These are phyloP conservation scores for Trametes elegans DNA, from an alignment of 768 basidiomycete species.

Conservation along the genomic window DNA sequence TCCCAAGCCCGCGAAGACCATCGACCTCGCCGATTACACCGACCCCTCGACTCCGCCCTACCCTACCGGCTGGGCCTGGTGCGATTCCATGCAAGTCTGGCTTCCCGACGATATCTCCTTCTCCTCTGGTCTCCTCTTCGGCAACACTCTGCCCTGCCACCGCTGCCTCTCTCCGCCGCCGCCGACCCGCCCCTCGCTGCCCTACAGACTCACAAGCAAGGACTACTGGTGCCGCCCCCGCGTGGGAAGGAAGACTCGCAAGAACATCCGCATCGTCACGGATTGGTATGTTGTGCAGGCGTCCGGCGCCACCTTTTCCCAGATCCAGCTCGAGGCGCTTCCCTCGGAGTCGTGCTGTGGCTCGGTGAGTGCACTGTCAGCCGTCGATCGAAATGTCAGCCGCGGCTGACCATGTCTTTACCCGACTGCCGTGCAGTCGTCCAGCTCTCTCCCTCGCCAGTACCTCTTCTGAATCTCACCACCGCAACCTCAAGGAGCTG, in stretches of 20 bases:
- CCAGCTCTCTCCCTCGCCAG: not conserved
- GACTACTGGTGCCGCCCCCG: not conserved
- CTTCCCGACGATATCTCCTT: conserved; percentile 1
- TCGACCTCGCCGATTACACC: conserved; percentile 7
- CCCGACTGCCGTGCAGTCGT: not conserved
- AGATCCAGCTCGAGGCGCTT: not conserved
- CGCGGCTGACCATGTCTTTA: not conserved
- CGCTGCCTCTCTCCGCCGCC: not conserved
- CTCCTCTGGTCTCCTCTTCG: conserved; percentile 6
- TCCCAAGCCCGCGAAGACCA: not conserved
- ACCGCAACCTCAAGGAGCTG: not conserved
- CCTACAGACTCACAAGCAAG: not conserved
- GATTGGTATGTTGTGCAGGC: conserved; percentile 4
- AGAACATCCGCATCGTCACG: not conserved
- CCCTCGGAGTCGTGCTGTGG: not conserved
- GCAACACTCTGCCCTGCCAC: not conserved
- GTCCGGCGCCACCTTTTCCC: not conserved
- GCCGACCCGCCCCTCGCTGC: not conserved
- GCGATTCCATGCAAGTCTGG: conserved; percentile 13
- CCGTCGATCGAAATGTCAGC: not conserved
- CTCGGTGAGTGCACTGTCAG: not conserved
- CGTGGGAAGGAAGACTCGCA: not conserved
- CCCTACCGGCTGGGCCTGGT: conserved; percentile 11
- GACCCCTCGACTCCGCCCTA: not conserved
- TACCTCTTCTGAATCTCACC: conserved; percentile 1